These are phyloP conservation scores for Fusarium keratoplasticum DNA, from an alignment of 2,329 filamentous ascomycete species.

Conservation along the genomic window DNA sequence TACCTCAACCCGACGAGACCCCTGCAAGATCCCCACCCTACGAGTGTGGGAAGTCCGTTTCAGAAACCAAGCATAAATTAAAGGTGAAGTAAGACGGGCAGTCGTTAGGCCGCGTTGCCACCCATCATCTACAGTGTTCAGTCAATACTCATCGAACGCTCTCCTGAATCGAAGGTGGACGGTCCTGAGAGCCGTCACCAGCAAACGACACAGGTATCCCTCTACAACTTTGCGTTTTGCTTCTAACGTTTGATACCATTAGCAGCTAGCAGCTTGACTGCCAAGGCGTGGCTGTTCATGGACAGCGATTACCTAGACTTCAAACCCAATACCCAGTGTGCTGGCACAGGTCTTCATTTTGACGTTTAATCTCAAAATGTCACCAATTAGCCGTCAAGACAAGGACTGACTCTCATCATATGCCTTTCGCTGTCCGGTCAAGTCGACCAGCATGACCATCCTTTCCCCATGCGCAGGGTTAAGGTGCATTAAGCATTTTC, in stretches of 20 bases:
- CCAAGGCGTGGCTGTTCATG: no score
- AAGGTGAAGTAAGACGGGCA: background rate
- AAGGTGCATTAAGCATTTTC: background rate
- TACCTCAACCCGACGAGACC: background rate
- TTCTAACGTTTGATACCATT: no score
- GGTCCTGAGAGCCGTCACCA: no score
- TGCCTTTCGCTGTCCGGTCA: background rate
- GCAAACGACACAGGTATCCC: no score
- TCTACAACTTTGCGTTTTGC: no score
- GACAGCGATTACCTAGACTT: background rate
- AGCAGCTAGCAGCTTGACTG: no score
- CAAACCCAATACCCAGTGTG: background rate
- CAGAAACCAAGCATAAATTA: background rate
- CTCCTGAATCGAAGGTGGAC: no score
- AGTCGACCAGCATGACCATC: background rate
- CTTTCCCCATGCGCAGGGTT: background rate
- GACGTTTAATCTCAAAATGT: background rate
- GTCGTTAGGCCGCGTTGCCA: background rate
- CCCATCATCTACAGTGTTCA: no score
- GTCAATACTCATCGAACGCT: no score
- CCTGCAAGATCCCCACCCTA: background rate
- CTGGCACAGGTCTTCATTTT: background rate
- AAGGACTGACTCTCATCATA: fast-evolving
- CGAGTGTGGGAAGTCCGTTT: background rate
- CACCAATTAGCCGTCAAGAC: background rate